Conservation (phyloP, 164 flowering plant species). For the Stephania cephalantha region DNA sequence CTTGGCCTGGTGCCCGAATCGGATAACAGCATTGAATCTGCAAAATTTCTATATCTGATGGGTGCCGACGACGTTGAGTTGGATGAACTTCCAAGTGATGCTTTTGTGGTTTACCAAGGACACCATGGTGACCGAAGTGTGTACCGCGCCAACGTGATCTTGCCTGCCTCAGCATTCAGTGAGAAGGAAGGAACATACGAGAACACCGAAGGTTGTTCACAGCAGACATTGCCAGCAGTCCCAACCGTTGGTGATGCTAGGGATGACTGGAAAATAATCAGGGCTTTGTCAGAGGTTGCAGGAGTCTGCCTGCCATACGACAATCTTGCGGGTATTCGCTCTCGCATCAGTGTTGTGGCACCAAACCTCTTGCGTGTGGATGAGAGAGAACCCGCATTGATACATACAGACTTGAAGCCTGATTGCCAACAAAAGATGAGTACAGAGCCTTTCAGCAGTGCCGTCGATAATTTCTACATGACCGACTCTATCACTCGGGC, state of each 20-base stretch:
- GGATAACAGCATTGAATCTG: constrained; percentile 50
- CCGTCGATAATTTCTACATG: constrained; percentile 90
- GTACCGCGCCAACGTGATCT: constrained; percentile 87
- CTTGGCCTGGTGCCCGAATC: constrained; percentile 90
- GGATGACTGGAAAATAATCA: constrained; percentile 96
- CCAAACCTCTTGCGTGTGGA: constrained; percentile 72
- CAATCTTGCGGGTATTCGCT: constrained; percentile 41
- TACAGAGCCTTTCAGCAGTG: constrained; percentile 34
- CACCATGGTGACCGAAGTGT: constrained; percentile 91
- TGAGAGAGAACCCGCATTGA: constrained; percentile 62
- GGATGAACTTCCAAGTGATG: constrained; percentile 72
- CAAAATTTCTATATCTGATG: constrained; percentile 83
- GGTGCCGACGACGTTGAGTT: constrained; percentile 90
- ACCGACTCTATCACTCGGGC: constrained; percentile 92
- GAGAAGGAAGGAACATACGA: constrained; percentile 93
- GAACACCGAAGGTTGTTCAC: constrained; percentile 90
- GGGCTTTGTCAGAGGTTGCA: constrained; percentile 88
- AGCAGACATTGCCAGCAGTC: constrained; percentile 83
- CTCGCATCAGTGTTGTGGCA: constrained; percentile 70
- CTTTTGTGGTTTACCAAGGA: constrained; percentile 97
- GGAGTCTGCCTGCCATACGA: constrained; percentile 68
- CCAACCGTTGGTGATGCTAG: constrained; percentile 98
- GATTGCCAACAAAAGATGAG: constrained; percentile 32
- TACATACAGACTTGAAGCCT: constrained; percentile 50
- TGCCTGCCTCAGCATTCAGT: constrained; percentile 85